Evolutionary conservation across 805 yeast species (phyloP), one percentile per base, ranked within the genome.

Genomic region (Grigorovia transvaalensis): DNA sequence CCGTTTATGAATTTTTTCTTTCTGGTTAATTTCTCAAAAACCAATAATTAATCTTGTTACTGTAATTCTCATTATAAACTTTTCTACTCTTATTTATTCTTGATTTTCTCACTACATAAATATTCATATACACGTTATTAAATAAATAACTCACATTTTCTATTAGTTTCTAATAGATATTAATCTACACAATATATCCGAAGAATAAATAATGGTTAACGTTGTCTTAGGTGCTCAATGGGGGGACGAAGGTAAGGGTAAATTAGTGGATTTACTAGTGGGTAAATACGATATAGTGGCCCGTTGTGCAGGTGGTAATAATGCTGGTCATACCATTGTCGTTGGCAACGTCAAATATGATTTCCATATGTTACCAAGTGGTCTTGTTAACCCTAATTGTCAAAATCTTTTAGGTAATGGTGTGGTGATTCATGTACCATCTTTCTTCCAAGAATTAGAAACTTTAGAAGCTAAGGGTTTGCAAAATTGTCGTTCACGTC

Each of bases 201-300:
- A 23, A 23, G 27, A 23, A 45, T 9, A 19, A 52, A 27, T n/a
- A 40, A 72, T 73, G 77, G 73, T 72, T 60, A 71, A 72, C 66
- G 98, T 93, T 58, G 99, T 93, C 51, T 78, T 93, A 64, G 99
- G 99, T 54, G 76, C 98, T 72, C 99, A 93, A 73, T 93, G 99
- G 99, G 99, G 99, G 58, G 99, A 93, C 68, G 99, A 93, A 80
- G 99, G 99, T 68, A 93, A 93, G 69, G 99, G 99, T 53, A 93
- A 93, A 72, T 79, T 93, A 53, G 99, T 93, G 48, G 99, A 93
- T 69, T 75, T 93, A 52, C 78, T 93, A 50, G 95, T 98, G 72
- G 98, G 91, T 64, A 82, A 88, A 59, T 85, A 93, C 62, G 98
- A 93, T 60, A 91, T 93, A 44, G 95, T 97, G 69, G 97, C 98